These are phyloP conservation scores for Arxiozyma telluris DNA, from an alignment of 1,139 yeast genomes.

Conservation along the genomic window DNA sequence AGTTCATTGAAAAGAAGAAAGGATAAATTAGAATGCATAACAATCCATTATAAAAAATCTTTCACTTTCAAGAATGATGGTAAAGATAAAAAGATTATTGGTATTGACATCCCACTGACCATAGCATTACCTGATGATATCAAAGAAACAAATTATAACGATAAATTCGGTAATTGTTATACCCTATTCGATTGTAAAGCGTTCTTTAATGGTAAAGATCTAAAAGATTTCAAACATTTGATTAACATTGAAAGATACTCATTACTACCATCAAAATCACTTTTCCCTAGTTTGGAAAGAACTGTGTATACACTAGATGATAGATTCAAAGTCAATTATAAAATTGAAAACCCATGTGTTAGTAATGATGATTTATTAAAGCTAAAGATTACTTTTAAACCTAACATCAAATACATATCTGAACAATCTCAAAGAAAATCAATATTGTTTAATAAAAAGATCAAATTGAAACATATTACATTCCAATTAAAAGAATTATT, in stretches of 20 bases:
- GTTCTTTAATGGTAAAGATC: conserved; percentile 12
- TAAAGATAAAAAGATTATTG: conserved; percentile 32
- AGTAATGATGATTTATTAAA: conserved; percentile 42
- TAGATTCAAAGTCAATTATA: conserved; percentile 20
- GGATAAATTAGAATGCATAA: conserved; percentile 34
- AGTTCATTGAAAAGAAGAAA: conserved; percentile 4
- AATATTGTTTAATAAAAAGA: conserved; percentile 26
- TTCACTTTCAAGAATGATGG: conserved; percentile 30
- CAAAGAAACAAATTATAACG: conserved; percentile 35
- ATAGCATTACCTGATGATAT: conserved; percentile 51
- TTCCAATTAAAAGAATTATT: conserved; percentile 45
- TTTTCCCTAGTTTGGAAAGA: conserved; percentile 21
- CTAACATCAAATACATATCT: conserved; percentile 36
- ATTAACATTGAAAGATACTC: conserved; percentile 29
- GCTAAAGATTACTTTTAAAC: conserved; percentile 33
- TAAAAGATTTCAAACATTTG: conserved; percentile 18
- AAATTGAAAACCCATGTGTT: conserved; percentile 29
- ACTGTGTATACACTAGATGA: conserved; percentile 23
- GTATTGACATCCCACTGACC: conserved; percentile 51
- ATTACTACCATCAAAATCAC: conserved; percentile 19
- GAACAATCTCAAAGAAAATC: conserved; percentile 12
- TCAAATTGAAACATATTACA: conserved; percentile 39
- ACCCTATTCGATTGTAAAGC: conserved; percentile 27
- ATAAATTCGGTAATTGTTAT: conserved; percentile 26
- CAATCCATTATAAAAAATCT: conserved; percentile 24